Conservation (phyloP, 2,329 filamentous ascomycete genomes). For the Ramularia collo-cygni region DNA sequence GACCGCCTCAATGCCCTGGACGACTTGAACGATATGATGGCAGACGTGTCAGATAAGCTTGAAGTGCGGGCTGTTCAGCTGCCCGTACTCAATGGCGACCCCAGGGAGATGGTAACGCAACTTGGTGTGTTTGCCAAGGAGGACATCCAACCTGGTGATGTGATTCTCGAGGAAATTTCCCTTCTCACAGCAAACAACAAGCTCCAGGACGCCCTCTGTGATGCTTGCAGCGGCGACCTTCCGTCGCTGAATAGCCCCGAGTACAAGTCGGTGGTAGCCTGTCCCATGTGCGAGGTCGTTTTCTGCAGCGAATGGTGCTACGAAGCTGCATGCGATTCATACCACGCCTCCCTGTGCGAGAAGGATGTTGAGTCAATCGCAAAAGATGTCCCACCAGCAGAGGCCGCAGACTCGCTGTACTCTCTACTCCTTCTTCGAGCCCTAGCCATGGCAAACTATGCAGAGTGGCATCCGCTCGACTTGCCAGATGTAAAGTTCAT, state of each 20-base stretch:
- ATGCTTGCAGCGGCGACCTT: slow-evolving; percentile 74
- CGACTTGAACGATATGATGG: slow-evolving; percentile 64
- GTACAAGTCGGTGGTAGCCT: slow-evolving; percentile 33
- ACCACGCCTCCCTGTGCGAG: slow-evolving; percentile 55
- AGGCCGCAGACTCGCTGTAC: slow-evolving; percentile 55
- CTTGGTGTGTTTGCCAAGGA: slow-evolving; percentile 84
- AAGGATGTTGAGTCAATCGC: slow-evolving; percentile 50
- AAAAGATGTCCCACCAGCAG: slow-evolving; percentile 50
- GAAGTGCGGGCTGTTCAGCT: slow-evolving; percentile 70
- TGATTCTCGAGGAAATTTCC: slow-evolving; percentile 73
- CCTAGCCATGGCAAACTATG: slow-evolving; percentile 55
- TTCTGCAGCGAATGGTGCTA: slow-evolving; percentile 55
- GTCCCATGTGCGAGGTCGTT: slow-evolving; percentile 51
- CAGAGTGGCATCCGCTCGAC: slow-evolving; percentile 52
- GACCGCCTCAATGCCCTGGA: slow-evolving; percentile 52
- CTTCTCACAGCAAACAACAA: slow-evolving; percentile 84
- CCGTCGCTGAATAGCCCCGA: slow-evolving; percentile 37
- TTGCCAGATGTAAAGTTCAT: slow-evolving; percentile 57
- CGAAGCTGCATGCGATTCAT: slow-evolving; percentile 47
- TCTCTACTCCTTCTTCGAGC: slow-evolving; percentile 52
- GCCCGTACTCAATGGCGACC: slow-evolving; percentile 53
- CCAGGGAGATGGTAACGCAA: slow-evolving; percentile 52
- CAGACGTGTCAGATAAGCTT: slow-evolving; percentile 68
- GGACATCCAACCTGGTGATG: slow-evolving; percentile 69
- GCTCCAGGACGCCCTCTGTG: slow-evolving; percentile 78